Base-by-base conservation (phyloP, 768 basidiomycete species). In the Suillus variegatus region DNA sequence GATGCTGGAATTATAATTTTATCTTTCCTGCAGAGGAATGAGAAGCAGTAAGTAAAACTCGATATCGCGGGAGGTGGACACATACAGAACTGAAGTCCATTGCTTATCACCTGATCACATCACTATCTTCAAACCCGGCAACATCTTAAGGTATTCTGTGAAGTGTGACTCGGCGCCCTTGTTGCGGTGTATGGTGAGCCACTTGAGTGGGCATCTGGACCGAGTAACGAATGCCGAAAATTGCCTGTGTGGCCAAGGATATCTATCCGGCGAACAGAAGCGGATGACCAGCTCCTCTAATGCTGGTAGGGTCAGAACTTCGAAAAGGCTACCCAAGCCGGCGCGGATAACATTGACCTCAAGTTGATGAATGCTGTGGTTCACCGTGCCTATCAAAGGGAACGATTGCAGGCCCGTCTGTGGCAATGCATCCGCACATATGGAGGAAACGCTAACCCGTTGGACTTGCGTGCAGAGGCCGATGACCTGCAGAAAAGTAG, bases 211-310 rank as follows among this genome's bases (percentile, higher is more conserved):
- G 54, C 74, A 75, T 6, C 66, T 67, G 16, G 75, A 76, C 5
- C 75, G 72, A 6, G 18, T 18, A 5, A 76, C 9, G 63, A 76
- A 70, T 22, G 65, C 68, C 58, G 69, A 41, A 35, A 76, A 76
- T 32, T 71, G 41, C 0, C 57, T 43, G 9, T 76, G 75, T 1
- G 75, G 75, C 75, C 75, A 76, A 4, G 52, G 35, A 22, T 76
- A 69, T 38, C 69, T 70, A 41, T 75, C 76, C 12, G 72, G 72
- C 47, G 68, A 73, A 28, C 73, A 76, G 52, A 78, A 76, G 32
- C 72, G 75, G 7, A 76, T 55, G 25, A 78, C 75, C 35, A 76
- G 67, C 35, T 77, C 76, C 22, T 76, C 73, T 32, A 76, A 70
- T 13, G 68, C 69, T 14, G 75, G 75, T 36, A 76, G 57, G 0